Base-by-base conservation (phyloP, 192 early-diverging fungal genomes). In the Linnemannia schmuckeri region DNA sequence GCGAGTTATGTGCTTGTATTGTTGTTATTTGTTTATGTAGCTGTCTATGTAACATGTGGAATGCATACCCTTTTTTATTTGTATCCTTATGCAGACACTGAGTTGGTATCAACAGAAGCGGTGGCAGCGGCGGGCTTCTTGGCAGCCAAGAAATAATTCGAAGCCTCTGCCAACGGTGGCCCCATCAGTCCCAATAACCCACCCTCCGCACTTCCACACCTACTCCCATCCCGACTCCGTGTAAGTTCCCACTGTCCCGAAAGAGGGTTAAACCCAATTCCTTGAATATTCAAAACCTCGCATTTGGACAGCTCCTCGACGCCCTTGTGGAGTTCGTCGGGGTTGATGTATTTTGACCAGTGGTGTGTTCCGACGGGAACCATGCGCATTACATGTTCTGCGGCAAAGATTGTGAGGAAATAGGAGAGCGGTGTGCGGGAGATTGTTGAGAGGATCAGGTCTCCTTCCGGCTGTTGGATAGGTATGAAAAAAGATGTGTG, bases 291-390 rank as follows among this genome's bases (percentile, higher is more conserved):
- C 42, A 93, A 49, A 0, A 90, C 90, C 68, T 89, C 76, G 69
- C 91, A 90, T 42, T 87, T 80, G 5, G 88, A 89, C 18, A 91
- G 78, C 3, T 89, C 87, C 18, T 72, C 24, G 7, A 95, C 86
- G 27, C 93, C 92, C 9, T 80, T 76, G n/a, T 54, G 63, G 15
- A 97, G 78, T 82, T 98, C 97, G 12, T 91, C 85, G 15, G 96
- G 96, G n/a, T 89, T 93, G 61, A 98, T 88, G 82, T 97, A 99
- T 85, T 97, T 97, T 33, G 85, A 80, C 90, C 94, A 93, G 37
- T 97, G 93, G 77, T 99, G 98, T 0, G 98, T 99, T 9, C 96
- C 97, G 4, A 88, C 77, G 4, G 95, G 96, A 0, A 98, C 97
- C 88, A 93, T 91, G 20, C 92, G 81, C 52, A 98, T 75, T 1